A percentile compares a stretch with the other conserved stretches of the same genome.
Evolutionary conservation across 1,139 yeast species (phyloP).

Genomic region (Spencermartinsiella ligniputridi): DNA sequence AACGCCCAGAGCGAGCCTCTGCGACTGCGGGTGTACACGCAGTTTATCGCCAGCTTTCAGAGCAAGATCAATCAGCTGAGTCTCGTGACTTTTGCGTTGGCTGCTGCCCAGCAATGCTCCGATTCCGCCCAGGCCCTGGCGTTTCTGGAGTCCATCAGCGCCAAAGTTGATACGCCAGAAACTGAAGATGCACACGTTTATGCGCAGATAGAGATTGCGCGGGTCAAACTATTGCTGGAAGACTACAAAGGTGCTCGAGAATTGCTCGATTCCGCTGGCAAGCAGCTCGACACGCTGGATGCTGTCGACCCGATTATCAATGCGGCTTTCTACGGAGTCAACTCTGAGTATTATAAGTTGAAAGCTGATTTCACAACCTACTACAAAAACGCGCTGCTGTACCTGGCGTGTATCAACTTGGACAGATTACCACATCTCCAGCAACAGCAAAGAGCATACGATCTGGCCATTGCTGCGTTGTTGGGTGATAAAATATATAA

Average conservation of each 20-base stretch:
- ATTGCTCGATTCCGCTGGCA: slow-evolving; percentile 58
- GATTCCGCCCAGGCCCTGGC: slow-evolving; percentile 51
- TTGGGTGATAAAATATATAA: slow-evolving; percentile 91
- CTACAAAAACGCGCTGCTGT: slow-evolving; percentile 63
- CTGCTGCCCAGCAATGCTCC: slow-evolving; percentile 46
- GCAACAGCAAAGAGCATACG: slow-evolving; percentile 63
- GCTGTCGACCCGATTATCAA: slow-evolving; percentile 66
- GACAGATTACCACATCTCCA: slow-evolving; percentile 50
- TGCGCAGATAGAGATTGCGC: slow-evolving; percentile 73
- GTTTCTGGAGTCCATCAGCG: slow-evolving; percentile 51
- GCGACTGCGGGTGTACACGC: slow-evolving; percentile 63
- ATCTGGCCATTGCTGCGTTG: slow-evolving; percentile 80
- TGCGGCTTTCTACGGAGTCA: slow-evolving; percentile 79
- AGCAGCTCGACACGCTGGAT: slow-evolving; percentile 55
- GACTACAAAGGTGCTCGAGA: slow-evolving; percentile 63
- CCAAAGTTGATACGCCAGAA: slow-evolving; percentile 42
- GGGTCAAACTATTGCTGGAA: slow-evolving; percentile 57
- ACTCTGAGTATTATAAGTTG: slow-evolving; percentile 69
- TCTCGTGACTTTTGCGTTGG: slow-evolving; percentile 68
- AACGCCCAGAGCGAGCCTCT: slow-evolving; percentile 49
- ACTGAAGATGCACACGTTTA: slow-evolving; percentile 54
- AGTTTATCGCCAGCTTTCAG: slow-evolving; percentile 63
- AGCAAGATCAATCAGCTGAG: slow-evolving; percentile 74
- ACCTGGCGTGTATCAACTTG: slow-evolving; percentile 57
- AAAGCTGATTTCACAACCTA: slow-evolving; percentile 74